Conservation (phyloP, 495 filamentous ascomycete genomes). For the Penicillium canescens region DNA sequence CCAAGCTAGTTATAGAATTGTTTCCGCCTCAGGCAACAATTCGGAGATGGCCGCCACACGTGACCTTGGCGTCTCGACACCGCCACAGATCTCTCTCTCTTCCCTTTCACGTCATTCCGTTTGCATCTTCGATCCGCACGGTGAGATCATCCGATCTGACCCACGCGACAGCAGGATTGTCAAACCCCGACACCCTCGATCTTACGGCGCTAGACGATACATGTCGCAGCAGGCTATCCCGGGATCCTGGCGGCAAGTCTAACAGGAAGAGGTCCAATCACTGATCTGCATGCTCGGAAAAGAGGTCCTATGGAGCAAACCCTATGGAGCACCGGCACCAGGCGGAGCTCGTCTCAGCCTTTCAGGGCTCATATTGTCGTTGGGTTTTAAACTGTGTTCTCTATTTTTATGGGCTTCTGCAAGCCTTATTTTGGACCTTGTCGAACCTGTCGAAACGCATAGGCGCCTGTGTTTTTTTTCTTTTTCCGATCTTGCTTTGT, state of each 20-base stretch:
- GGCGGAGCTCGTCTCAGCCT: slow-evolving; percentile 18
- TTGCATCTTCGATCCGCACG: slow-evolving; percentile 17
- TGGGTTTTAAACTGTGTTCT: slow-evolving; percentile 17
- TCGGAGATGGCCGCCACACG: too few species aligned
- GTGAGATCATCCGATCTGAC: slow-evolving; percentile 13
- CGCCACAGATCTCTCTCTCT: neutral
- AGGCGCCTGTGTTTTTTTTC: neutral
- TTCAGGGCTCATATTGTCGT: slow-evolving; percentile 15
- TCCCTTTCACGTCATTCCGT: slow-evolving; percentile 6
- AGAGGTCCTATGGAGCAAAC: slow-evolving; percentile 5
- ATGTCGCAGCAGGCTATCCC: neutral
- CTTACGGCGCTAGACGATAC: slow-evolving; percentile 18
- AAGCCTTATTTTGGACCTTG: neutral
- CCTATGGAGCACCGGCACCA: slow-evolving; percentile 13
- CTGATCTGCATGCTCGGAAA: neutral
- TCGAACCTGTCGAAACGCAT: slow-evolving; percentile 4
- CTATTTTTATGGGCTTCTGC: slow-evolving; percentile 4
- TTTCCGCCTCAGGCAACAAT: too few species aligned
- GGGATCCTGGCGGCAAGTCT: slow-evolving; percentile 25
- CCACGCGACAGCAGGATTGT: slow-evolving; percentile 24
- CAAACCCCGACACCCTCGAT: neutral
- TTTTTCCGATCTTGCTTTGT: neutral
- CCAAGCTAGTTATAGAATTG: neutral
- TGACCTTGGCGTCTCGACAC: neutral
- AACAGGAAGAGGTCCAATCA: slow-evolving; percentile 18